Conservation (phyloP, 2,329 filamentous ascomycete genomes). For the Teratosphaeria viscida region DNA sequence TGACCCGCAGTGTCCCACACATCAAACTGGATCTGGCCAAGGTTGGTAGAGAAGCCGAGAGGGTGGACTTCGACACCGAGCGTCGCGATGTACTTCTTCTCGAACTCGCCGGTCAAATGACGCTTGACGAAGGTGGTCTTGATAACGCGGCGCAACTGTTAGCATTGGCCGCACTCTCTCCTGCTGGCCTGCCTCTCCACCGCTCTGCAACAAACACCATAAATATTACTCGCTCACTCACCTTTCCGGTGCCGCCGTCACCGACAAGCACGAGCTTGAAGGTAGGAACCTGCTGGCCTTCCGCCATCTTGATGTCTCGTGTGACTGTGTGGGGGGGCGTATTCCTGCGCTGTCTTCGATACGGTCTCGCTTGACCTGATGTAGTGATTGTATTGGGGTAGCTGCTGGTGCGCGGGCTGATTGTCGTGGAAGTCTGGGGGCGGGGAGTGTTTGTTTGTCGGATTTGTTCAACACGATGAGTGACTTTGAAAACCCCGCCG, state of each 20-base stretch:
- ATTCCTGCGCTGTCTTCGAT: neutral
- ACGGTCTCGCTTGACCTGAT: neutral
- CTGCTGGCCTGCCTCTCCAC: neutral
- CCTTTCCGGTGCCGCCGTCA: constrained; percentile 99
- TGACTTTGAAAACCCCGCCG: neutral
- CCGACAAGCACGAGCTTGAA: constrained; percentile 99
- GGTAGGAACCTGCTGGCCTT: constrained; percentile 50
- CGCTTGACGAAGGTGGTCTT: constrained; percentile 99
- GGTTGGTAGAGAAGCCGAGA: constrained; percentile 96
- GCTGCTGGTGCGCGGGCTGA: neutral
- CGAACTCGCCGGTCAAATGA: constrained; percentile 98
- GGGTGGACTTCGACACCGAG: constrained; percentile 99
- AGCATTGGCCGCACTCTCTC: neutral
- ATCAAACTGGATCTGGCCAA: constrained; percentile 94
- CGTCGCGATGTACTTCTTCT: constrained; percentile 99
- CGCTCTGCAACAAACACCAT: neutral
- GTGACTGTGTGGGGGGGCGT: neutral
- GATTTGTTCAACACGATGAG: neutral
- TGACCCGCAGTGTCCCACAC: constrained; percentile 99
- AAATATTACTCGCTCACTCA: constrained; percentile 42
- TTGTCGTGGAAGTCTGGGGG: neutral
- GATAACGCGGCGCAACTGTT: constrained; percentile 5
- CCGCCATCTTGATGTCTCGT: constrained; percentile 6
- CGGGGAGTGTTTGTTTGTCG: neutral
- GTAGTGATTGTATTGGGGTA: neutral